Base-by-base conservation (phyloP, 352 stramenopile genomes). In the Pythium utonaiense region DNA sequence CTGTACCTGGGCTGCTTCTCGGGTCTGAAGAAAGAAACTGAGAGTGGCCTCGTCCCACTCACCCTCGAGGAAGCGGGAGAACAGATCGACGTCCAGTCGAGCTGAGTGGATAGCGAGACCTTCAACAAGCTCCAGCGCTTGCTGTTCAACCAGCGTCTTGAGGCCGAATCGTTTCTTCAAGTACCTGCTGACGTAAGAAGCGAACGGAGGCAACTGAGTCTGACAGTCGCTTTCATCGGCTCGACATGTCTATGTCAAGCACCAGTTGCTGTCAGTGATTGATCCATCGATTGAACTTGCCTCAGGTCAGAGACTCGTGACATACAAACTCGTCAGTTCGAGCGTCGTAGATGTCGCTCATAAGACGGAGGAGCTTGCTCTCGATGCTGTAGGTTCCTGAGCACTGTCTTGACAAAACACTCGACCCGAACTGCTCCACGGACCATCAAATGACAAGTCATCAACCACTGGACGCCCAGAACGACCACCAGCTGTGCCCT, bases 281-380 rank as follows among this genome's bases (percentile, higher is more conserved):
- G 50, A 59, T 13, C 21, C 8, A n/a, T 59, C n/a, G n/a, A n/a
- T 25, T 0, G n/a, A 17, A 24, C 50, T 41, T n/a, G 27, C 25
- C 25, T 17, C 16, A 7, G 22, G 10, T 8, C 13, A 30, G 0
- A 7, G 14, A 57, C 1, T 3, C 9, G 31, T 33, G 5, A 33
- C 28, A 33, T 33, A 62, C 60, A 51, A 9, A 67, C 3, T 75
- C 77, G 34, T 74, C 69, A 0, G 36, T n/a, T 0, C 68, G 69
- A 22, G 79, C 72, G 59, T 92, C 80, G 56, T 90, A 92, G 31
- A 92, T 81, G 17, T 92, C 80, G 47, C 83, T 85, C 25, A 92
- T 75, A 1, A 84, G 74, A 24, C 71, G 68, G 17, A 80, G 60
- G 6, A 86, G 62, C 28, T 77, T 74, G 48, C 59, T 74, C 48